Evolutionary conservation across 148 eudicot genomes (phyloP).

Genomic region (Talinum fruticosum): DNA sequence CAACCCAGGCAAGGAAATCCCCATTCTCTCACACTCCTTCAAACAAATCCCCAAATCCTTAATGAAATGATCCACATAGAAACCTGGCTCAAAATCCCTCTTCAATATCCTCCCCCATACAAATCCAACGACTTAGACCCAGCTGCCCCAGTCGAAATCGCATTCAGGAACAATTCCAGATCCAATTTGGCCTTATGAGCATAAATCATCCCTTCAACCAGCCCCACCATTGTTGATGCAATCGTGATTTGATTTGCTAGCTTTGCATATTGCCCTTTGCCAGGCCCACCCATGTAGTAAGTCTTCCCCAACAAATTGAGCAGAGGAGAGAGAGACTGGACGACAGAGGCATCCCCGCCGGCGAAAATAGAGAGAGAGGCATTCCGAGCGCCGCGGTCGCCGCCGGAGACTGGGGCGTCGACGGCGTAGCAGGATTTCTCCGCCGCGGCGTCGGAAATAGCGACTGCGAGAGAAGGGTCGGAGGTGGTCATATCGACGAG

Average conservation of each 20-base stretch:
- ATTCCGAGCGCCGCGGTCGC: conserved; percentile 68
- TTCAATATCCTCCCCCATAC: conserved; percentile 72
- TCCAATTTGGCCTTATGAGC: conserved; percentile 69
- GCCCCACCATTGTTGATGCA: conserved; percentile 73
- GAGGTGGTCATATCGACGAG: conserved; percentile 97
- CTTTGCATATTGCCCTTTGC: conserved; percentile 79
- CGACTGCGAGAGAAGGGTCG: conserved; percentile 70
- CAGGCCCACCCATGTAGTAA: conserved; percentile 89
- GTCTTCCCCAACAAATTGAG: conserved; percentile 54
- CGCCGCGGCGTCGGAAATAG: conserved; percentile 43
- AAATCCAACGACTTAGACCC: conserved; percentile 82
- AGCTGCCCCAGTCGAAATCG: conserved; percentile 79
- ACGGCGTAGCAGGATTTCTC: conserved; percentile 41
- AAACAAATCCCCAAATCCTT: conserved; percentile 97
- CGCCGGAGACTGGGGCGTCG: conserved; percentile 98
- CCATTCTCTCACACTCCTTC: conserved; percentile 88
- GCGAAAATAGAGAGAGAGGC: conserved; percentile 74
- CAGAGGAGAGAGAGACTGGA: conserved; percentile 41
- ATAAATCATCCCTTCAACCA: conserved; percentile 70
- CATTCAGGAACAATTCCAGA: conserved; percentile 41
- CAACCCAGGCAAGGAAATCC: conserved; percentile 78
- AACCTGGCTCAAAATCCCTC: conserved; percentile 79
- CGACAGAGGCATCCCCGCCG: conserved; percentile 56
- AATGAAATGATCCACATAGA: conserved; percentile 83
- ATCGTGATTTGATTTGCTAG: conserved; percentile 78